Base-by-base conservation (phyloP, 2,329 filamentous ascomycete genomes). In the Colletotrichum sp. region DNA sequence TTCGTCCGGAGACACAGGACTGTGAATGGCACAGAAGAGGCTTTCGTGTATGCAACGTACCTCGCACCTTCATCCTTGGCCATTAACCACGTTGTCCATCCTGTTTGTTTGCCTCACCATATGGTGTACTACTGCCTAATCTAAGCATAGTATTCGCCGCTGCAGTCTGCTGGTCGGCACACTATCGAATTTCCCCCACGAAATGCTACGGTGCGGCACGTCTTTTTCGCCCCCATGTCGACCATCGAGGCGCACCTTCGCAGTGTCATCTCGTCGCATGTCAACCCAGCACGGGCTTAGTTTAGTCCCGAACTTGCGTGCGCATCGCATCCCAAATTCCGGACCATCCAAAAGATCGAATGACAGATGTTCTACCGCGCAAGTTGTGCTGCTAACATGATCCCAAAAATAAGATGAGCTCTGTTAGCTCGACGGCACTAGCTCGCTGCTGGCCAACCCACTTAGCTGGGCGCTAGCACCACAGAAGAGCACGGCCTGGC, bases 31-130 rank as follows among this genome's bases (percentile, higher is more conserved):
- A 73, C 69, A 68, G 21, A 24, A 43, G 43, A 65, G 26, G 26
- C 34, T 65, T 60, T 76, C 74, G 74, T 74, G 71, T 76, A 76
- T 76, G 74, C 74, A 75, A 52, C 24, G 14, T 75, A 75, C 69
- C 57, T 57, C 21, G 10, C 48, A 26, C 55, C 55, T 26, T 34
- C 13, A 57, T 48, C 32, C 63, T 52, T 71, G 21, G 39, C 28
- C 39, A 21, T 30, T 36, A 26, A 24, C 30, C 28, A 18, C 67
- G 18, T 21, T 48, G n/a, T 52, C 12, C 43, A 30, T 71, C 66
- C 24, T 13, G 18, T 57, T 36, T 12, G 32, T 13, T n/a, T 68
- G 43, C 43, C 43, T 52, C 43, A 13, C 10, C 43, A 13, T 52
- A 52, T 52, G n/a, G 43, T 52, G 43, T 52, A 24, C 43, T 32